Percentiles rank a stretch among this genome's conserved stretches.
Evolutionary conservation across 108 stramenopile genomes (phyloP).

Genomic region (Pseudonitzschia multiseries): DNA sequence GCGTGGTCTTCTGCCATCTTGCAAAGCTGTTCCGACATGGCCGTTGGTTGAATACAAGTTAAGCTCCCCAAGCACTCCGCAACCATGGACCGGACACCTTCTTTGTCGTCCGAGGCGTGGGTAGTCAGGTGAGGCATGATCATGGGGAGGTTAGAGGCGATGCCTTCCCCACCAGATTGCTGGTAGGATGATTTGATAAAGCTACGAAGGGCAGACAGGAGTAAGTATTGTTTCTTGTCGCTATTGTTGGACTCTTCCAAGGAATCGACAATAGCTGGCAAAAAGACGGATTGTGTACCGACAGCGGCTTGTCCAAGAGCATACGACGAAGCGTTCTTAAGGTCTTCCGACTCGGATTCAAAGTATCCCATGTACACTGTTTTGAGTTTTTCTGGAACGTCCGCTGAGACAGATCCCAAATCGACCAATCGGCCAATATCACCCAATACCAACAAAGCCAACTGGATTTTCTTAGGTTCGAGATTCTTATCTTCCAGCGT

Average conservation of each 20-base stretch:
- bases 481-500: slow-evolving; percentile 29
- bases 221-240: slow-evolving; percentile 90
- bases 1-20: slow-evolving; percentile 45
- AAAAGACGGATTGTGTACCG: slow-evolving; percentile 74
- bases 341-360: slow-evolving; percentile 84
- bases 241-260: slow-evolving; percentile 62
- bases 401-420: slow-evolving; percentile 49
- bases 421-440: slow-evolving; percentile 89
- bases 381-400: slow-evolving; percentile 52
- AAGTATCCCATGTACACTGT: slow-evolving; percentile 71
- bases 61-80: slow-evolving; percentile 95
- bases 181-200: slow-evolving; percentile 86
- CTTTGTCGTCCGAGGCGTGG: slow-evolving; percentile 79
- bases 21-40: slow-evolving; percentile 64
- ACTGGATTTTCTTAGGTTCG: slow-evolving; percentile 51
- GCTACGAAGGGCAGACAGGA: slow-evolving; percentile 91
- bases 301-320: slow-evolving; percentile 90
- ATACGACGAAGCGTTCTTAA: slow-evolving; percentile 92
- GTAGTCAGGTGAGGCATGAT: slow-evolving; percentile 84
- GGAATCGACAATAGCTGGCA: slow-evolving; percentile 83
- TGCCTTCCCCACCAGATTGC: slow-evolving; percentile 44
- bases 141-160: slow-evolving; percentile 52
- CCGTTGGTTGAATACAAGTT: slow-evolving; percentile 67
- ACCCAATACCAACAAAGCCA: slow-evolving; percentile 86
- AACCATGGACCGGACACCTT: slow-evolving; percentile 94